Evolutionary conservation across 208 protist species (phyloP).

Genomic region (Leishmania major): DNA sequence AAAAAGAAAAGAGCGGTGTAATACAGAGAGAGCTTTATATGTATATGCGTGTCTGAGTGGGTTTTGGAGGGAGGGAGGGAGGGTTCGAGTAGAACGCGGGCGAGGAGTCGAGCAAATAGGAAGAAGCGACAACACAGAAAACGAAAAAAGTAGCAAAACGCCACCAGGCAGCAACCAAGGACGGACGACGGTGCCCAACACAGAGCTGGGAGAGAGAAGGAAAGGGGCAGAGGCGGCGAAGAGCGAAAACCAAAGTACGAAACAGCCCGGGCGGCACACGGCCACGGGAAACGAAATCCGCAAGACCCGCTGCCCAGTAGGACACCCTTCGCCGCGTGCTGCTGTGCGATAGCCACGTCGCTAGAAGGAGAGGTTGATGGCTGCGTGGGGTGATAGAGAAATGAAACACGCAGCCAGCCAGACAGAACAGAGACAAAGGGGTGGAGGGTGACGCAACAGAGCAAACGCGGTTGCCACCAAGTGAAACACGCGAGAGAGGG

Average conservation of each 20-base stretch:
- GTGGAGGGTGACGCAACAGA: neutral
- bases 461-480: neutral
- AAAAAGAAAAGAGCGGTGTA: slow-evolving; percentile 1
- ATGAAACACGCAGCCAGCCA: slow-evolving; percentile 4
- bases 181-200: neutral
- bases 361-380: neutral
- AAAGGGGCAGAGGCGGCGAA: neutral
- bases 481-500: neutral
- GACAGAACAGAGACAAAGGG: neutral
- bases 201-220: neutral
- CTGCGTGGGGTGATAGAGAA: neutral
- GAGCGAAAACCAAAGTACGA: neutral
- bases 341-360: neutral
- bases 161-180: neutral
- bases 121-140: neutral
- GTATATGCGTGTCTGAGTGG: neutral
- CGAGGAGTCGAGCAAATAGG: neutral
- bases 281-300: neutral
- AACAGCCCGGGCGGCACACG: neutral
- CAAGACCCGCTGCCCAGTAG: neutral
- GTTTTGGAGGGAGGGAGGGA: too few species aligned
- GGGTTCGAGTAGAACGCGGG: slow-evolving; percentile 1
- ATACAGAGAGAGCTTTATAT: neutral
- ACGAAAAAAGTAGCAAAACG: neutral
- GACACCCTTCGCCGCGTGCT: neutral